Evolutionary conservation across 129 eudicot species (phyloP).

Genomic region (Oenanthe sinensis): DNA sequence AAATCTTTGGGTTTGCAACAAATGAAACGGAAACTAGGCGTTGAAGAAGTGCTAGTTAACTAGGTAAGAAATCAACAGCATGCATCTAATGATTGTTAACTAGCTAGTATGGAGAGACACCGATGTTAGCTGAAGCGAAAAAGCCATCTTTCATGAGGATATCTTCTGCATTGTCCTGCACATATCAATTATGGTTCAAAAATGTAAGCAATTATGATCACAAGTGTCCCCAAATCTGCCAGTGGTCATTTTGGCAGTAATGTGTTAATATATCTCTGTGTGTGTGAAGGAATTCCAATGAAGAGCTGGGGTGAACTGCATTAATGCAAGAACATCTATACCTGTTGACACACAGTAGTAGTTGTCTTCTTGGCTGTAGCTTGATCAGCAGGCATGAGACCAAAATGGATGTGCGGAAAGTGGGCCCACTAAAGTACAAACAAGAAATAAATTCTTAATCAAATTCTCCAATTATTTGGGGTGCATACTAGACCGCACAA

Average conservation of each 20-base stretch:
- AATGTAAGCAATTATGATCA: not conserved
- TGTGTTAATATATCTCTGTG: not conserved
- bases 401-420: constrained; percentile 75
- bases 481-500: too few relatives aligned
- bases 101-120: constrained; percentile 40
- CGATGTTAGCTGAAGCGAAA: constrained; percentile 45
- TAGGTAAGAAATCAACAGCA: not conserved
- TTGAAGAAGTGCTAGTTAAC: not conserved
- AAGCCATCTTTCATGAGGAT: constrained; percentile 50
- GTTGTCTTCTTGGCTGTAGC: constrained; percentile 35
- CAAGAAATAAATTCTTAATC: not conserved
- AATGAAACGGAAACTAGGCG: not conserved
- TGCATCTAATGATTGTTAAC: not conserved
- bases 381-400: constrained; percentile 61
- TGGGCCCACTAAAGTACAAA: constrained; percentile 60
- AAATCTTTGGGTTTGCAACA: not conserved
- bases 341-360: constrained; percentile 53
- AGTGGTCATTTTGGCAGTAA: not conserved
- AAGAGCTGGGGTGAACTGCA: not conserved
- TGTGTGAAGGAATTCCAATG: not conserved
- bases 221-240: too few relatives aligned
- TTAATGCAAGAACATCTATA: constrained; percentile 11
- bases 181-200: not conserved
- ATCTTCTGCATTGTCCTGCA: constrained; percentile 44
- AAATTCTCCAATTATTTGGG: not conserved